Base-by-base conservation (phyloP, 2,329 filamentous ascomycete genomes). In the Metarhizium guizhouense region DNA sequence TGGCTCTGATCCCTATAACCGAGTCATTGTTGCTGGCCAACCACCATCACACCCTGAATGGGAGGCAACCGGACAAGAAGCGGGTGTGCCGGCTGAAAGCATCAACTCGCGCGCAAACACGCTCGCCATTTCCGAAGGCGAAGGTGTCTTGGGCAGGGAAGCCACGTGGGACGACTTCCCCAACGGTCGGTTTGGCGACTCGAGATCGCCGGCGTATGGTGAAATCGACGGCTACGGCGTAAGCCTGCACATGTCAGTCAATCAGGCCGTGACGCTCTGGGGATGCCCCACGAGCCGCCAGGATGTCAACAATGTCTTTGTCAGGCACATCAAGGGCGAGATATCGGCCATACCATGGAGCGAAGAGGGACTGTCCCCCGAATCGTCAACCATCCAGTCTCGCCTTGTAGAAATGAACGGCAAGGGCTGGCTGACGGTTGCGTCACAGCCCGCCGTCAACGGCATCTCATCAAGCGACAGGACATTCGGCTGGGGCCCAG, bases 131-230 rank as follows among this genome's bases (percentile, higher is more conserved):
- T 96, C 92, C 0, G 93, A 97, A 73, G 93, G 94, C 6, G 88
- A 96, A 65, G 94, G 93, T 29, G 81, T 88, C 3, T 77, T 96
- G 6, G 94, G 93, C 11, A 82, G 94, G 52, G 93, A 97, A 76
- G 94, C 94, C 38, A 99, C 94, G 0, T 99, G 94, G 94, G 94
- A 99, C 65, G 94, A 99, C 67, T 99, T 91, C 70, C 93, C 93
- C 60, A 97, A 97, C 75, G 94, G 93, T 32, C 84, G 93, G 55
- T 97, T 93, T 85, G 93, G 93, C 67, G 93, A 96, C 65, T 89
- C 92, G 4, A 83, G 93, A 53, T 96, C 91, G 3, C 91, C 91
- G 1, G 93, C 93, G 0, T 97, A 95, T 67, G 93, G 93, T 64
- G 91, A 96, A 70, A 96, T 96, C 57, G 92, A 97, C 67, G 93